These are phyloP conservation scores for Candida ortonii DNA, from an alignment of 805 yeast species.

Conservation along the genomic window DNA sequence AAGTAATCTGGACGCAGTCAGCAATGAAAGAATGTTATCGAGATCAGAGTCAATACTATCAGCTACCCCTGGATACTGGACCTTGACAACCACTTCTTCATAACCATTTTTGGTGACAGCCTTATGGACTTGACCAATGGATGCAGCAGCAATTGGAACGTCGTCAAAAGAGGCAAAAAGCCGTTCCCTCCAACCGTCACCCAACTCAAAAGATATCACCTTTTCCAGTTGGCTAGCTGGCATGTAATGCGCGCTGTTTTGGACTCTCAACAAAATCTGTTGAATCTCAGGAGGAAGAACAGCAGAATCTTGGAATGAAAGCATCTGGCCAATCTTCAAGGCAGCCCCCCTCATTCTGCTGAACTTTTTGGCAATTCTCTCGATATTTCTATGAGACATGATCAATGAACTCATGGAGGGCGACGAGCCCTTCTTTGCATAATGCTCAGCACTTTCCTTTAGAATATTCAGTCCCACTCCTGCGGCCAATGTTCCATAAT, in stretches of 20 bases:
- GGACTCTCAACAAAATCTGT: conserved; percentile 76
- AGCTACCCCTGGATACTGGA: conserved; percentile 96
- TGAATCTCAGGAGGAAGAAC: conserved; percentile 84
- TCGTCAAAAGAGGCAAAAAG: conserved; percentile 74
- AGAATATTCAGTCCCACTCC: conserved; percentile 85
- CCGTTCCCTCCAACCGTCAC: conserved; percentile 70
- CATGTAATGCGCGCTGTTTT: conserved; percentile 95
- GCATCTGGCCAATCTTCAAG: conserved; percentile 91
- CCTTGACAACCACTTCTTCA: conserved; percentile 84
- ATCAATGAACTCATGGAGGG: conserved; percentile 57
- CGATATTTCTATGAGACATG: conserved; percentile 79
- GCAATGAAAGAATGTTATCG: conserved; percentile 74
- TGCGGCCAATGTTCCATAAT: conserved; percentile 90
- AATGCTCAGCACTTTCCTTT: conserved; percentile 67
- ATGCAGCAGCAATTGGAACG: conserved; percentile 93
- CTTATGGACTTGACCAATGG: conserved; percentile 93
- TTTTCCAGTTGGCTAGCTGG: conserved; percentile 85
- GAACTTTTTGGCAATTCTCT: conserved; percentile 81
- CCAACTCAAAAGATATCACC: conserved; percentile 71
- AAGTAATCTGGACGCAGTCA: conserved; percentile 80
- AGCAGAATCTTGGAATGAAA: conserved; percentile 89
- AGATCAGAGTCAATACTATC: conserved; percentile 91
- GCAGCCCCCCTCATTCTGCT: conserved; percentile 99
- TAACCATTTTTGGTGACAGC: conserved; percentile 64
- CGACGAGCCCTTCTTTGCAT: conserved; percentile 45